phyloP scores from a whole-genome alignment of 345 rosid species.

The Alliaria petiolata region DNA sequence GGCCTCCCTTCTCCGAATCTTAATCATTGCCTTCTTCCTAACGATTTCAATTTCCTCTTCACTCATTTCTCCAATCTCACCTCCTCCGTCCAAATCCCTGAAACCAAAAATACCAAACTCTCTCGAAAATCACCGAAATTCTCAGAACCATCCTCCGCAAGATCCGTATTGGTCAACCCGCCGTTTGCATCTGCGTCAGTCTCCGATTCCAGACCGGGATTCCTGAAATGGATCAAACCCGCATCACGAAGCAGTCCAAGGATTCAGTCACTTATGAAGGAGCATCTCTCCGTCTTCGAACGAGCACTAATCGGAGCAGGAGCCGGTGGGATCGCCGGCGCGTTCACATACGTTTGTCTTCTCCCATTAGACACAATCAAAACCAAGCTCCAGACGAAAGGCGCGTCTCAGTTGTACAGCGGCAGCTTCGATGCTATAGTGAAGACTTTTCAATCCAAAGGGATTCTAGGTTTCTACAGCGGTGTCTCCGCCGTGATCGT shows the following conservation, averaged over 20 bases:
- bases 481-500: constrained; percentile 90
- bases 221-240: constrained; percentile 47
- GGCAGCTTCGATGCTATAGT: constrained; percentile 61
- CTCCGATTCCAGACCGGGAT: constrained; percentile 30
- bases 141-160: constrained; percentile 4
- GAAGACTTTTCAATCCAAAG: constrained; percentile 71
- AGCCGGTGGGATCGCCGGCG: constrained; percentile 85
- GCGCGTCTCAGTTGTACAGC: constrained; percentile 65
- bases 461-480: constrained; percentile 74
- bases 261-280: constrained; percentile 48
- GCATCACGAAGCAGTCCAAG: constrained; percentile 42
- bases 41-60: constrained; percentile 32
- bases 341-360: constrained; percentile 81
- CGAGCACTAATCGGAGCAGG: constrained; percentile 82
- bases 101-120: constrained; percentile 5
- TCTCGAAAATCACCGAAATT: not conserved
- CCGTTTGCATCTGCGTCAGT: constrained; percentile 48
- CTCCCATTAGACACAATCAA: constrained; percentile 84
- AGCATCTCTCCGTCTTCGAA: constrained; percentile 65
- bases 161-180: not conserved
- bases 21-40: not conserved
- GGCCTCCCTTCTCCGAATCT: constrained; percentile 37
- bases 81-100: constrained; percentile 23
- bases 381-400: constrained; percentile 89
- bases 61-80: constrained; percentile 32